Conservation (phyloP, 2,329 filamentous ascomycete genomes). For the Tolypocladium cylindrosporum region DNA sequence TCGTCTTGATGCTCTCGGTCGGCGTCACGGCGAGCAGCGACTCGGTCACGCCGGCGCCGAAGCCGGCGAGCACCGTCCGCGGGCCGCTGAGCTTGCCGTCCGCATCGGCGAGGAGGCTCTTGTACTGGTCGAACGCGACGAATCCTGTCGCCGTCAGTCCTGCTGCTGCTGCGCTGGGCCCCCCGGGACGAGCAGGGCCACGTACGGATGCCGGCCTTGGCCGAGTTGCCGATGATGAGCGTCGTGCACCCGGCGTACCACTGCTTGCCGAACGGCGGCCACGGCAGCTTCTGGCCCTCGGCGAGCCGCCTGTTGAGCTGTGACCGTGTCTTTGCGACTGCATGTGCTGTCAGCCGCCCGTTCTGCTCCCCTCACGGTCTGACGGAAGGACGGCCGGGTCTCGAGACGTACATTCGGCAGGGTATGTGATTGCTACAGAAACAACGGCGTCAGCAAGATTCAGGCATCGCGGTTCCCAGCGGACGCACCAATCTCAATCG, state of each 20-base stretch:
- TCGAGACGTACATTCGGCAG: slow-evolving; percentile 66
- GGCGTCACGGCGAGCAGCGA: slow-evolving; percentile 89
- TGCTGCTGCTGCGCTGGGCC: background rate
- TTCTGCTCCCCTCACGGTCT: slow-evolving; percentile 3
- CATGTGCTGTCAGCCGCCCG: slow-evolving; percentile 1
- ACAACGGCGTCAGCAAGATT: slow-evolving; percentile 13
- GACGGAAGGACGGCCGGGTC: background rate
- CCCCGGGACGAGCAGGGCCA: slow-evolving; percentile 8
- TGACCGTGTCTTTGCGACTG: slow-evolving; percentile 87
- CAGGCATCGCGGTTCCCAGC: background rate
- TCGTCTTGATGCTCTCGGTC: slow-evolving; percentile 97
- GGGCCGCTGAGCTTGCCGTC: slow-evolving; percentile 86
- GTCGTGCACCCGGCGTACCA: slow-evolving; percentile 99
- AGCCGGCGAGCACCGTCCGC: slow-evolving; percentile 83
- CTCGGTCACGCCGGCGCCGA: slow-evolving; percentile 91
- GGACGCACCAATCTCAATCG: slow-evolving; percentile 74
- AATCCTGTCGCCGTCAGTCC: slow-evolving; percentile 38
- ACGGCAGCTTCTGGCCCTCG: slow-evolving; percentile 78
- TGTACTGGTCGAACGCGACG: slow-evolving; percentile 94
- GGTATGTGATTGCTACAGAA: slow-evolving; percentile 68
- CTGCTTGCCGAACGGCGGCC: slow-evolving; percentile 84
- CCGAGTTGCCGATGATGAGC: slow-evolving; percentile 88
- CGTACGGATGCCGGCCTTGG: slow-evolving; percentile 90
- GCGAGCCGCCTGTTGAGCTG: slow-evolving; percentile 83
- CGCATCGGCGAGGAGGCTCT: slow-evolving; percentile 67